Percentiles rank a stretch among this genome's conserved stretches.
Evolutionary conservation across 495 filamentous ascomycete genomes (phyloP).

Genomic region (Penicillium argentinense): DNA sequence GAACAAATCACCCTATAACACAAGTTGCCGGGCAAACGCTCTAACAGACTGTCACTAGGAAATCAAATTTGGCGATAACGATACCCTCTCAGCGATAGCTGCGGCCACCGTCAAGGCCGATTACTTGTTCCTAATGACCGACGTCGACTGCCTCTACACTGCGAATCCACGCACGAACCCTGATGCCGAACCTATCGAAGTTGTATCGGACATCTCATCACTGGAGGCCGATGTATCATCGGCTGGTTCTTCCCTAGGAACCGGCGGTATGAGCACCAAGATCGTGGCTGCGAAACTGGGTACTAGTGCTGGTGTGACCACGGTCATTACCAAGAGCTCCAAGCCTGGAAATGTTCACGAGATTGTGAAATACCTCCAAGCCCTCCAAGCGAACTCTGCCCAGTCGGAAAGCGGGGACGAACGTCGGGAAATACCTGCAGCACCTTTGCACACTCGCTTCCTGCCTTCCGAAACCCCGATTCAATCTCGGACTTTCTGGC

Average conservation of each 20-base stretch:
- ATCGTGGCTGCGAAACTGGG: slow-evolving; percentile 92
- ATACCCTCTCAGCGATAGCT: slow-evolving; percentile 93
- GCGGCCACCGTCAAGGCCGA: slow-evolving; percentile 97
- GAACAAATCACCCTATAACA: too few species aligned
- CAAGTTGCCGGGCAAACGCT: not conserved
- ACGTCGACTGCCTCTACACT: slow-evolving; percentile 96
- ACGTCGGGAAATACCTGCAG: slow-evolving; percentile 8
- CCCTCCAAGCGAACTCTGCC: slow-evolving; percentile 31
- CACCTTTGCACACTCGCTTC: slow-evolving; percentile 89
- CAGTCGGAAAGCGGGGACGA: slow-evolving; percentile 19
- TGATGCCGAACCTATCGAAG: slow-evolving; percentile 85
- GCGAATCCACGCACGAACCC: slow-evolving; percentile 85
- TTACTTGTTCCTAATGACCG: slow-evolving; percentile 97
- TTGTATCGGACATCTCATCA: slow-evolving; percentile 82
- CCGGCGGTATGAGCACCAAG: slow-evolving; percentile 98
- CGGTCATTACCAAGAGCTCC: slow-evolving; percentile 88
- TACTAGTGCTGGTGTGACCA: slow-evolving; percentile 92
- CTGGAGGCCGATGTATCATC: slow-evolving; percentile 91
- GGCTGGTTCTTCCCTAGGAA: slow-evolving; percentile 84
- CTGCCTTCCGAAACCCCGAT: slow-evolving; percentile 84
- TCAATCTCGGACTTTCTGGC: slow-evolving; percentile 93
- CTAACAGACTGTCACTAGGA: slow-evolving; percentile 49
- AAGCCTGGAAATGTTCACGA: slow-evolving; percentile 88
- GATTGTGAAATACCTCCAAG: slow-evolving; percentile 81
- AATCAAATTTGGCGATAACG: slow-evolving; percentile 99